Conservation (phyloP, 768 basidiomycete species). For the Lyophyllum semitale region DNA sequence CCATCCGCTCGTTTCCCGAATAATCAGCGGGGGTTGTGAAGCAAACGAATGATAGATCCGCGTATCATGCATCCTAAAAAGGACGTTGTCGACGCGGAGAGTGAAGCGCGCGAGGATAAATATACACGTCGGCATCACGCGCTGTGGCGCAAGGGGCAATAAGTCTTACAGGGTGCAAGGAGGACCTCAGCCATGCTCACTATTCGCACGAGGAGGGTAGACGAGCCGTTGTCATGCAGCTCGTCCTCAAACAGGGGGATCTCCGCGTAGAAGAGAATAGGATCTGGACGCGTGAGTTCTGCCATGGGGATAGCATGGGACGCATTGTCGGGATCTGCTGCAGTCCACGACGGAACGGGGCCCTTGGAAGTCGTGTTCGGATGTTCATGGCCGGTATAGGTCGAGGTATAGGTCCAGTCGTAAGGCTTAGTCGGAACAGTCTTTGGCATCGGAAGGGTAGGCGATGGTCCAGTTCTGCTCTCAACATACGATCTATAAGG, state of each 20-base stretch:
- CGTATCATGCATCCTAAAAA: slow-evolving; percentile 89
- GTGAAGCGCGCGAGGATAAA: slow-evolving; percentile 91
- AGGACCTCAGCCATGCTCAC: slow-evolving; percentile 51
- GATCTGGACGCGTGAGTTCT: slow-evolving; percentile 86
- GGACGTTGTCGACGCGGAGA: slow-evolving; percentile 92
- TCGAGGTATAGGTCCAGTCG: slow-evolving; percentile 98
- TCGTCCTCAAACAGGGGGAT: slow-evolving; percentile 95
- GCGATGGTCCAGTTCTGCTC: slow-evolving; percentile 65
- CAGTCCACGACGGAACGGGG: slow-evolving; percentile 40
- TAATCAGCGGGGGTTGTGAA: slow-evolving; percentile 57
- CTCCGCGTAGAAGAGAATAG: slow-evolving; percentile 97
- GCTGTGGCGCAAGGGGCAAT: slow-evolving; percentile 43
- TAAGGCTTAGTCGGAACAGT: slow-evolving; percentile 83
- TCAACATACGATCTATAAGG: not conserved
- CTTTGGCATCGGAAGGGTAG: slow-evolving; percentile 64
- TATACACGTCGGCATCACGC: slow-evolving; percentile 95
- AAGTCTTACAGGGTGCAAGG: not conserved
- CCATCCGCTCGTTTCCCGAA: slow-evolving; percentile 87
- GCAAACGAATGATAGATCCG: slow-evolving; percentile 86
- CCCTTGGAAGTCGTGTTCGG: slow-evolving; percentile 15
- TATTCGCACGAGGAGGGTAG: slow-evolving; percentile 80
- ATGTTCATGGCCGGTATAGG: slow-evolving; percentile 66
- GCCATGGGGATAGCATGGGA: slow-evolving; percentile 77
- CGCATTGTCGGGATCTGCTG: slow-evolving; percentile 57
- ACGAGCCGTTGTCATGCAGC: slow-evolving; percentile 94